Conservation (phyloP, 495 filamentous ascomycete species). For the Neurospora discreta region DNA sequence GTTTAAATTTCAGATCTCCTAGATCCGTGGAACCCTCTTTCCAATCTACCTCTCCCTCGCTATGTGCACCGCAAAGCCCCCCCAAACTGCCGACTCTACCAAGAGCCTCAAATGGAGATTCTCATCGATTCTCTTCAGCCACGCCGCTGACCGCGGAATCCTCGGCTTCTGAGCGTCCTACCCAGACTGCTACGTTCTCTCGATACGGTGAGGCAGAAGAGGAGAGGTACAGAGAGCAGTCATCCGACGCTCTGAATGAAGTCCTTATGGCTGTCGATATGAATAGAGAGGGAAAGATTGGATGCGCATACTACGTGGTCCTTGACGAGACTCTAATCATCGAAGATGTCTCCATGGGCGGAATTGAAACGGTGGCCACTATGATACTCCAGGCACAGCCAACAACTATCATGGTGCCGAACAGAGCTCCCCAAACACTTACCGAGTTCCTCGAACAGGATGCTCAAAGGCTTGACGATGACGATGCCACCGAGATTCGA, state of each 20-base stretch:
- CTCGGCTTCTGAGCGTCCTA: neutral
- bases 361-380: constrained; percentile 59
- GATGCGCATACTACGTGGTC: constrained; percentile 79
- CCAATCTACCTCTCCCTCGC: neutral
- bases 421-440: constrained; percentile 53
- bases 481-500: constrained; percentile 10
- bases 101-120: neutral
- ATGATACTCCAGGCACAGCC: constrained; percentile 70
- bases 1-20: neutral
- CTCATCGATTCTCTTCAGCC: neutral
- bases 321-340: constrained; percentile 65
- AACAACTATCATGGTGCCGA: constrained; percentile 66
- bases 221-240: constrained; percentile 18
- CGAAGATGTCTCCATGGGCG: constrained; percentile 65
- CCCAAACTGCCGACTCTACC: neutral
- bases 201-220: neutral
- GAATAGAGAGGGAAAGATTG: constrained; percentile 58
- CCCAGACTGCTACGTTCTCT: neutral
- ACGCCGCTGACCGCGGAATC: neutral
- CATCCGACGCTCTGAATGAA: constrained; percentile 52
- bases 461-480: constrained; percentile 28
- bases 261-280: constrained; percentile 79
- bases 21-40: neutral
- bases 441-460: constrained; percentile 33
- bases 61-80: neutral